Evolutionary conservation across 2,329 filamentous ascomycete genomes (phyloP).

Genomic region (Chlorencoelia australis): DNA sequence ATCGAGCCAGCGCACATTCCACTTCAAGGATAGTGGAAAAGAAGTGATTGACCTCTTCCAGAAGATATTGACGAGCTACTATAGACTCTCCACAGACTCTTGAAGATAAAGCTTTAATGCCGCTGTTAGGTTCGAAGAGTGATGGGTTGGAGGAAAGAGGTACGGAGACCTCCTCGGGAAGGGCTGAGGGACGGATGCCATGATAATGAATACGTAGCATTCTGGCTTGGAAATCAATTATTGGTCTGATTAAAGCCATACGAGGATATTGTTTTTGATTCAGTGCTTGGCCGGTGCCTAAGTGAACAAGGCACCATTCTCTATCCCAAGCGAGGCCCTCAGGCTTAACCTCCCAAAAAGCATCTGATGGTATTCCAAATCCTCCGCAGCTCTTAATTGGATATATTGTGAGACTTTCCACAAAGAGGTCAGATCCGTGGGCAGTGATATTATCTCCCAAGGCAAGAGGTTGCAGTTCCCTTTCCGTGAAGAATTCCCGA

Average conservation of each 20-base stretch:
- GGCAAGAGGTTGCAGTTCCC: not conserved
- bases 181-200: slow-evolving; percentile 23
- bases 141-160: slow-evolving; percentile 60
- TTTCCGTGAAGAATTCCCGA: slow-evolving; percentile 47
- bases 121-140: slow-evolving; percentile 36
- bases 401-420: slow-evolving; percentile 66
- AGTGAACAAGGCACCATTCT: slow-evolving; percentile 91
- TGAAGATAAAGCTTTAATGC: slow-evolving; percentile 39
- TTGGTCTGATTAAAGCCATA: slow-evolving; percentile 76
- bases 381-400: slow-evolving; percentile 92
- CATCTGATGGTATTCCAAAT: slow-evolving; percentile 54
- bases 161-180: slow-evolving; percentile 35
- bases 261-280: slow-evolving; percentile 81
- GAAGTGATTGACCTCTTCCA: slow-evolving; percentile 57
- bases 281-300: slow-evolving; percentile 71
- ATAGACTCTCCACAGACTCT: slow-evolving; percentile 79
- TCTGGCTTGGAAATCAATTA: slow-evolving; percentile 59
- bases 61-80: slow-evolving; percentile 59
- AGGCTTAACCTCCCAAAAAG: slow-evolving; percentile 63
- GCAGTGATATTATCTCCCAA: not conserved
- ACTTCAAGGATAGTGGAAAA: slow-evolving; percentile 68
- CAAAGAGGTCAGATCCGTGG: slow-evolving; percentile 28
- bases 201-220: slow-evolving; percentile 50
- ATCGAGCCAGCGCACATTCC: slow-evolving; percentile 74
- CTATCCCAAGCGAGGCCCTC: slow-evolving; percentile 91